Evolutionary conservation across 139 green algal species (phyloP), one percentile per base, ranked within the genome.

Genomic region (Tetraselmis chui): DNA sequence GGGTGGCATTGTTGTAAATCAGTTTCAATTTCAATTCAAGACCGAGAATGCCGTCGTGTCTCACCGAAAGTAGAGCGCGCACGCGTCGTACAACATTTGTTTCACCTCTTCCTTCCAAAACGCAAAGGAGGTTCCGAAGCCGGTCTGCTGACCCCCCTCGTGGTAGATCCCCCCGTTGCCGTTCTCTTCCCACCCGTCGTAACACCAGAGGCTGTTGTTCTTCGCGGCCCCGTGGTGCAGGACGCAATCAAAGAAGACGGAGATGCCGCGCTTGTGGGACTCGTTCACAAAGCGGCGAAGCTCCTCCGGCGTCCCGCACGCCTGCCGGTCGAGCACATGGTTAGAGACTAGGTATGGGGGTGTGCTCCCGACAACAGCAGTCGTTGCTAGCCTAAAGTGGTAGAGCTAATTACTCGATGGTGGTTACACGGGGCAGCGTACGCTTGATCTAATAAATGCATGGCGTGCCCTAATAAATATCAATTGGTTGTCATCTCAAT

Each of bases 181-280:
- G 24, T 85, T 18, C 5, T 18, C 11, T 18, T 58, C 76, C 59
- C 45, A 81, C 1, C 86, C 86, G 76, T 90, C 86, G 78, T 84
- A 90, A 22, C 80, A 82, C 86, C 86, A 90, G 0, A 90, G 59
- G 2, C 76, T 84, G 30, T 80, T 59, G 30, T 80, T 28, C 30
- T 80, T 77, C 5, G 82, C 76, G 11, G 86, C 81, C 1, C 82
- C 79, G 78, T 90, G 86, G 81, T 90, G 88, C n/a, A 90, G 85
- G 5, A 87, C 86, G 25, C 83, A 31, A 75, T 90, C 86, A 18
- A 89, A 89, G 32, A 90, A 85, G 28, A 90, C 86, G 25, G 81
- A 82, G n/a, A 90, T 78, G 32, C 86, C 86, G 77, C 31, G 26
- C 27, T 80, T 59, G 76, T 79, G 28, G 29, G 59, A 85, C n/a